phyloP scores from a whole-genome alignment of 2,329 filamentous ascomycete species.

The Didymella sp. region DNA sequence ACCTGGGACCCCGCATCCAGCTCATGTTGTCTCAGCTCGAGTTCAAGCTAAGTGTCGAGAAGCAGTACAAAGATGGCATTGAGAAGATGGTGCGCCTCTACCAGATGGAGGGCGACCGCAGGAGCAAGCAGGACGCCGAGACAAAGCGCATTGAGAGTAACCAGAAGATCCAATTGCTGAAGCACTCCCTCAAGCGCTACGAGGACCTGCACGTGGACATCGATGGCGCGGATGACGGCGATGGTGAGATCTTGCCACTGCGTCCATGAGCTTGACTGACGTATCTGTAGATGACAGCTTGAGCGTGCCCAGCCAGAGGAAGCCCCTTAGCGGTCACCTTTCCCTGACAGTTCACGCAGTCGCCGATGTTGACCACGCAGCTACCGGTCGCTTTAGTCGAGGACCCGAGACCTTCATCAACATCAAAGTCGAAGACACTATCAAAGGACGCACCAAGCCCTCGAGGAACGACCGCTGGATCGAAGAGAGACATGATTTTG shows the following conservation, averaged over 20 bases:
- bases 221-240: constrained; percentile 75
- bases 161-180: constrained; percentile 95
- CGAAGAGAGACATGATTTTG: constrained; percentile 87
- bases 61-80: constrained; percentile 97
- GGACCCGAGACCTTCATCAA: constrained; percentile 95
- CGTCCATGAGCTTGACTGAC: constrained; percentile 27
- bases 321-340: constrained; percentile 91
- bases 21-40: constrained; percentile 98
- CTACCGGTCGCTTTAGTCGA: constrained; percentile 79
- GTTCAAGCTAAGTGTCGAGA: constrained; percentile 98
- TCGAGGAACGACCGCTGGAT: constrained; percentile 91
- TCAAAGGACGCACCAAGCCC: constrained; percentile 85
- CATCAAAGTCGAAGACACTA: constrained; percentile 93
- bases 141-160: constrained; percentile 91
- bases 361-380: constrained; percentile 92
- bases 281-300: constrained; percentile 82
- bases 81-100: constrained; percentile 99
- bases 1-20: constrained; percentile 95
- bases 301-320: constrained; percentile 91
- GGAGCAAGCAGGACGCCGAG: constrained; percentile 92
- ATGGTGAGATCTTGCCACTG: constrained; percentile 66
- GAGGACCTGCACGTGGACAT: constrained; percentile 97
- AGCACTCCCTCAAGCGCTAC: constrained; percentile 95
- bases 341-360: constrained; percentile 86
- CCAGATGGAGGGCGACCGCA: constrained; percentile 94